Base-by-base conservation (phyloP, 371 early-diverging fungal genomes). In the Lichtheimia corymbifera region DNA sequence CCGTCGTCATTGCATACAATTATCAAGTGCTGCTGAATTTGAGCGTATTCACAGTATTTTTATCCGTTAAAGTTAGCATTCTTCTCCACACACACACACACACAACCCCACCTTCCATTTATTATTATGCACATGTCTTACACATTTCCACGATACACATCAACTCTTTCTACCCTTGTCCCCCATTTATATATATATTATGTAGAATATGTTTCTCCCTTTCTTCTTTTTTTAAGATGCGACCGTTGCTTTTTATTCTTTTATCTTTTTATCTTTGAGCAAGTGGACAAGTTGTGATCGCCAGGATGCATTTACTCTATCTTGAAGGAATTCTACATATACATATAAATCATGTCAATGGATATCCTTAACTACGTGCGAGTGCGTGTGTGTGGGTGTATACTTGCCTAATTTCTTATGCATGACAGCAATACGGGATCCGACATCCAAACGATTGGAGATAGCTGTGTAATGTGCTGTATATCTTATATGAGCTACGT, bases 21-120 rank as follows among this genome's bases (percentile, higher is more conserved):
- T 76, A n/a, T 35, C 55, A 6, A 71, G 69, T 55, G 62, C 63
- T 24, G 55, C 61, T 25, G 73, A 76, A 55, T 71, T 76, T 41
- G 67, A 73, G 51, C 71, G 71, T 9, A 58, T 76, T 25, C 77
- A 76, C 49, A 71, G 63, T 55, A 49, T 71, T n/a, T 73, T 76
- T 53, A 67, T 76, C 40, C 71, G 67, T 55, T 66, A 66, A 52
- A 40, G 27, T 44, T 25, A 45, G n/a, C 35, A 53, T 53, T 53
- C 30, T 42, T 17, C 24, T 15, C 2, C 50, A 22, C 22, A 51
- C 35, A 18, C 18, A 42, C 5, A 2, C 14, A 35, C 50, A 22
- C 22, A 51, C 35, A 18, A 27, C 50, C 5, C 6, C 14, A 35
- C 55, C 50, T 50, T 47, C 25, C 55, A 17, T 27, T 27, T 49